Base-by-base conservation (phyloP, 805 yeast genomes). In the Yamadazyma phyllophila region DNA sequence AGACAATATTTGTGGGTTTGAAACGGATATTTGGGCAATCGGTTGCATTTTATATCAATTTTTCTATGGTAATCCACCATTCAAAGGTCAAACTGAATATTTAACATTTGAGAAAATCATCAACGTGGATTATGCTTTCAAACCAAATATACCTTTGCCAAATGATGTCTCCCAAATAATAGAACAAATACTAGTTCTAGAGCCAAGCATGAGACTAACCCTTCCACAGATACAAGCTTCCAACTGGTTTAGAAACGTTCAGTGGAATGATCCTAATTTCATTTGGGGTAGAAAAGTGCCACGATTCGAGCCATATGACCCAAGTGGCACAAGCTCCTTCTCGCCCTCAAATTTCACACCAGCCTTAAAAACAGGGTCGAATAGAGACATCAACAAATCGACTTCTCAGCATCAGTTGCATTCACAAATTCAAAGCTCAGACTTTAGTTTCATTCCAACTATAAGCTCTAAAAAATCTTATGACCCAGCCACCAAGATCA, bases 21-120 rank as follows among this genome's bases (percentile, higher is more conserved):
- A 84, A 51, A 77, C 92, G 27, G 97, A 90, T 62, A 66, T 88
- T n/a, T 90, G 97, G 97, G 96, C 97, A 1, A 63, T 89, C 45
- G 97, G 96, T 1, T 90, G 97, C 64, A 86, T 90, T 31, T 65
- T 91, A 33, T 90, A 76, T 62, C 97, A 90, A 63, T 76, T 91
- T 58, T 76, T 88, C 43, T 82, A 85, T 37, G 97, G 97, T 0
- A 67, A 71, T 17, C 97, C 97, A 2, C 97, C 97, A 0, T 90
- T 90, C 63, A 86, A 90, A 62, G 97, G 96, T 0, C 68, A 77
- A 15, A 88, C 89, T 15, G 97, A 90, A 65, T 83, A 87, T 60
- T 77, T 83, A 46, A 90, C 96, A 0, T 90, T 90, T 67, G 96
- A 90, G 59, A 85, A 87, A 59, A 94, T 94, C 57, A 88, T 91